phyloP scores from a whole-genome alignment of 2,329 filamentous ascomycete genomes.

The Beauveria scarabaeidicola region DNA sequence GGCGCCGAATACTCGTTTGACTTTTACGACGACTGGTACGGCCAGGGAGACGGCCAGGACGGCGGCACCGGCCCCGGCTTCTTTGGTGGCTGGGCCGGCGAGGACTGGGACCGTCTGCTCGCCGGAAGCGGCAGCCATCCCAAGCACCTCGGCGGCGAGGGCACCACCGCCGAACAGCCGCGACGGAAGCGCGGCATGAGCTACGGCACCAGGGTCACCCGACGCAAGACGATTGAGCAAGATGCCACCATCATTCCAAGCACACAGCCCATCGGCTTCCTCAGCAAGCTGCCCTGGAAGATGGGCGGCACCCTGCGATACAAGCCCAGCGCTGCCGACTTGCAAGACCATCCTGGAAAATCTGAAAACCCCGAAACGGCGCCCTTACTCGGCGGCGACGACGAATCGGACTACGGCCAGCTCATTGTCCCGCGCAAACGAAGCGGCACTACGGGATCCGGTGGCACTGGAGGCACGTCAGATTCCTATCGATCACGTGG shows the following conservation, averaged over 20 bases:
- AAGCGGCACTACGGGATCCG: slow-evolving; percentile 71
- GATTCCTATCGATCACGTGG: slow-evolving; percentile 82
- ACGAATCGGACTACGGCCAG: slow-evolving; percentile 23
- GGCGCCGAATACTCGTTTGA: slow-evolving; percentile 82
- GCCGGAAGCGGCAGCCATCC: slow-evolving; percentile 54
- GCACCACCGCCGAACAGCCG: slow-evolving; percentile 50
- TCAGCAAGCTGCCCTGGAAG: slow-evolving; percentile 76
- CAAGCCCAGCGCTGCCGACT: slow-evolving; percentile 80
- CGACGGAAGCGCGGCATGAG: slow-evolving; percentile 75
- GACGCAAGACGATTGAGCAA: slow-evolving; percentile 46
- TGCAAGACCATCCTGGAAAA: slow-evolving; percentile 73
- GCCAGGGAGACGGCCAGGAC: slow-evolving; percentile 38
- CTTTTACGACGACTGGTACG: slow-evolving; percentile 97
- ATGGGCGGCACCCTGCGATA: slow-evolving; percentile 77
- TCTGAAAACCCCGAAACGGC: slow-evolving; percentile 51
- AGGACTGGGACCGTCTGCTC: slow-evolving; percentile 78
- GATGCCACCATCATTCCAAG: slow-evolving; percentile 88
- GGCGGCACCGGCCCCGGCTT: slow-evolving; percentile 40
- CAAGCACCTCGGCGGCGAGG: slow-evolving; percentile 24
- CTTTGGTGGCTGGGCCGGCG: slow-evolving; percentile 65
- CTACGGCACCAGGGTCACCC: slow-evolving; percentile 62
- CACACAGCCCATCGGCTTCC: slow-evolving; percentile 75
- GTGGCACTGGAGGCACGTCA: slow-evolving; percentile 71
- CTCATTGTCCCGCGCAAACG: slow-evolving; percentile 40
- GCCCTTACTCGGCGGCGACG: slow-evolving; percentile 49